phyloP scores from a whole-genome alignment of 495 filamentous ascomycete species.

The Schizothecium vesticola region DNA sequence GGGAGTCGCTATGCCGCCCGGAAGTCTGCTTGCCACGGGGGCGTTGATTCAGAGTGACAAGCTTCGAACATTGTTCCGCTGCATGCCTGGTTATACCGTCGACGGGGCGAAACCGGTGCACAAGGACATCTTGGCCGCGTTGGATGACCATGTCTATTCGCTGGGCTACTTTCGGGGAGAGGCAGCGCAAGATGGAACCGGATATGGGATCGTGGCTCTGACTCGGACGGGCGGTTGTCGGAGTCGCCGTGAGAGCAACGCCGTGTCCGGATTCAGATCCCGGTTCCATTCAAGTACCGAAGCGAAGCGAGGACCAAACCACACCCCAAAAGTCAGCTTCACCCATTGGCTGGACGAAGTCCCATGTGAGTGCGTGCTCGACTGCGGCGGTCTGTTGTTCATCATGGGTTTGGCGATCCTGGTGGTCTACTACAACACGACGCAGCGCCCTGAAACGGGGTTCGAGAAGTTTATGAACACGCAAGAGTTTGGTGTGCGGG shows the following conservation, averaged over 20 bases:
- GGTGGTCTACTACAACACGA: conserved; percentile 5
- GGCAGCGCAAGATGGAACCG: not conserved
- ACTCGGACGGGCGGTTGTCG: not conserved
- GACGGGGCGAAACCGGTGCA: not conserved
- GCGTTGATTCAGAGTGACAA: not conserved
- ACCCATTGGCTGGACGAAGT: not conserved
- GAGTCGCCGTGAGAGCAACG: not conserved
- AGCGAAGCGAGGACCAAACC: not conserved
- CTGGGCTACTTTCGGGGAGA: not conserved
- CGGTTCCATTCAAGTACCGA: too few relatives aligned
- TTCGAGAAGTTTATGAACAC: conserved; percentile 9
- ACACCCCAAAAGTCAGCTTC: not conserved
- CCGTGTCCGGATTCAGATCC: too few relatives aligned
- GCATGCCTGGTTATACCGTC: not conserved
- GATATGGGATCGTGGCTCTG: not conserved
- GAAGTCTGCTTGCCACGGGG: not conserved
- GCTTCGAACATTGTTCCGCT: not conserved
- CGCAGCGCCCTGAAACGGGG: not conserved
- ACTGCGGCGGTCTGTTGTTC: not conserved
- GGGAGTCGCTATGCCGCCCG: not conserved
- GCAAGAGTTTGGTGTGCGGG: conserved; percentile 5
- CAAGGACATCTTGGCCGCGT: not conserved
- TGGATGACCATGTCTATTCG: not conserved
- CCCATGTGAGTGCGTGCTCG: not conserved
- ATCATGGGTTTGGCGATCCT: conserved; percentile 1